phyloP scores from a whole-genome alignment of 805 yeast genomes.

The Ogataea naganishii region DNA sequence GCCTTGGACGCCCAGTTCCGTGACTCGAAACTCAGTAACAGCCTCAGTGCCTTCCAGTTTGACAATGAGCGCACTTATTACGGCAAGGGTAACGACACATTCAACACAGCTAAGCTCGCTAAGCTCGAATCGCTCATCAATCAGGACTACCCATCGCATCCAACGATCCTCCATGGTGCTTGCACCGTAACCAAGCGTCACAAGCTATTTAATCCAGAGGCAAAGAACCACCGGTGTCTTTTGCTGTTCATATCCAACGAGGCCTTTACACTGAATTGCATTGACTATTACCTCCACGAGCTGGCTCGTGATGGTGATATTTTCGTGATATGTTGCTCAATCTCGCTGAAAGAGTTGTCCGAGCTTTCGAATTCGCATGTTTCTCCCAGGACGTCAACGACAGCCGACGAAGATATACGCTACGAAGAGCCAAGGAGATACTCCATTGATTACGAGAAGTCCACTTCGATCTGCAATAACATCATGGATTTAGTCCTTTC shows the following conservation, averaged over 20 bases:
- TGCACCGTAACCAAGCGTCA: constrained; percentile 36
- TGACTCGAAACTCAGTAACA: constrained; percentile 27
- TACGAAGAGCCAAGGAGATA: not conserved
- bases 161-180: constrained; percentile 21
- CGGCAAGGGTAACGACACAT: too few relatives aligned
- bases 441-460: constrained; percentile 1
- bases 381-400: constrained; percentile 1
- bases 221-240: constrained; percentile 15
- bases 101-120: constrained; percentile 26
- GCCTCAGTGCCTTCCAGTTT: constrained; percentile 36
- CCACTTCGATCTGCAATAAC: constrained; percentile 11
- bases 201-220: constrained; percentile 18
- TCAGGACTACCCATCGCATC: constrained; percentile 26
- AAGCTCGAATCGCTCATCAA: constrained; percentile 23
- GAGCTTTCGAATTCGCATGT: not conserved
- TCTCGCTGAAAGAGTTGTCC: constrained; percentile 2
- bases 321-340: constrained; percentile 36
- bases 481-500: constrained; percentile 33
- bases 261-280: constrained; percentile 63
- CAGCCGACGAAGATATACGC: not conserved
- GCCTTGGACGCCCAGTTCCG: constrained; percentile 44
- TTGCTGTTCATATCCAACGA: constrained; percentile 57
- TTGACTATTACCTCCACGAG: constrained; percentile 53
- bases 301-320: constrained; percentile 56
- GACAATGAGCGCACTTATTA: constrained; percentile 30